Conservation (phyloP, 805 yeast species). For the Saturnispora kantuleensis region DNA sequence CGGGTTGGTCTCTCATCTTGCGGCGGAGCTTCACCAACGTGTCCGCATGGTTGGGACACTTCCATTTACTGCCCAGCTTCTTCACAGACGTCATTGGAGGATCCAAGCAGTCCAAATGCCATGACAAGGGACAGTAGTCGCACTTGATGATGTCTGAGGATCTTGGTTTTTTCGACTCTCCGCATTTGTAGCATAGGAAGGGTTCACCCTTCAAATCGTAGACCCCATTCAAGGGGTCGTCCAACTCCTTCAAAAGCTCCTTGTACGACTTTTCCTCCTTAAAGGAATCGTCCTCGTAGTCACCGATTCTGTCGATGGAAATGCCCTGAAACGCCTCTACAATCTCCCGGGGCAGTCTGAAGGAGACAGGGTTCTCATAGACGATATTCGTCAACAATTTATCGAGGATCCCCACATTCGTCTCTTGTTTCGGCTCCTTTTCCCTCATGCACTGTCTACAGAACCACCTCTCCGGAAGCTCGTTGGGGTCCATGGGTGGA, state of each 20-base stretch:
- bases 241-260: constrained; percentile 35
- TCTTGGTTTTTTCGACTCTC: constrained; percentile 22
- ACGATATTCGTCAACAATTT: constrained; percentile 51
- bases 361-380: constrained; percentile 54
- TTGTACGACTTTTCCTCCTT: constrained; percentile 35
- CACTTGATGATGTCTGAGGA: constrained; percentile 57
- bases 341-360: constrained; percentile 55
- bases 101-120: constrained; percentile 84
- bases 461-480: constrained; percentile 82
- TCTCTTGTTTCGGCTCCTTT: constrained; percentile 11
- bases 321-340: constrained; percentile 71
- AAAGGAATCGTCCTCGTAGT: constrained; percentile 56
- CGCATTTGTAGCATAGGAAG: constrained; percentile 67
- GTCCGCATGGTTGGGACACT: constrained; percentile 79
- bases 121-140: constrained; percentile 71
- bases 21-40: constrained; percentile 37
- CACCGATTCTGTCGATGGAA: constrained; percentile 55
- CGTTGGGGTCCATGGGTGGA: constrained; percentile 73
- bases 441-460: constrained; percentile 65
- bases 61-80: constrained; percentile 74
- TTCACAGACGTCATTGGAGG: constrained; percentile 69
- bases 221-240: constrained; percentile 47
- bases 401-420: constrained; percentile 37
- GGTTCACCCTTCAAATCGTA: constrained; percentile 63
- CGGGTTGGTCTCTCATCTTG: constrained; percentile 40